phyloP scores from a whole-genome alignment of 345 rosid species.

The Pistacia vera region DNA sequence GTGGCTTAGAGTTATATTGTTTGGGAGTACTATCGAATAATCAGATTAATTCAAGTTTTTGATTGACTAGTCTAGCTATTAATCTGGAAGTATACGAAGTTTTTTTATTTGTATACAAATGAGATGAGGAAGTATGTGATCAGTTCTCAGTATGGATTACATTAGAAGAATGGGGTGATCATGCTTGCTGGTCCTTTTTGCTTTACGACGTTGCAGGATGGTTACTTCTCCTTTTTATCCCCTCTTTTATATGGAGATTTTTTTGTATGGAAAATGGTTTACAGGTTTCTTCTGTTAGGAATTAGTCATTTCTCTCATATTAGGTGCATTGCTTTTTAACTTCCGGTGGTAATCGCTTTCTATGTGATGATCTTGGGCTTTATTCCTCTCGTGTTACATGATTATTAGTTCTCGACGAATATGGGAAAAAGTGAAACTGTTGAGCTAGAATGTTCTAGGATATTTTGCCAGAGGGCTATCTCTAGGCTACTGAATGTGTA shows the following conservation, averaged over 20 bases:
- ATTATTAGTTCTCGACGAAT: slow-evolving; percentile 27
- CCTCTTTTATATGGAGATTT: background rate
- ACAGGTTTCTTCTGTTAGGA: background rate
- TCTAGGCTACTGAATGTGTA: background rate
- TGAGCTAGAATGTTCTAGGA: background rate
- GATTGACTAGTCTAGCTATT: background rate
- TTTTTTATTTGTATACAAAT: background rate
- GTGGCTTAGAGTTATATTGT: too few relatives aligned
- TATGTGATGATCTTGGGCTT: background rate
- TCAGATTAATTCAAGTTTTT: background rate
- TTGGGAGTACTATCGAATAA: background rate
- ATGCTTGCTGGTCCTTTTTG: background rate
- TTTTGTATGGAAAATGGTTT: background rate
- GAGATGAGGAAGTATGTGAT: background rate
- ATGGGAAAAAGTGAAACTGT: slow-evolving; percentile 16
- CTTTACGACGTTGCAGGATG: background rate
- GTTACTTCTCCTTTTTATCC: background rate
- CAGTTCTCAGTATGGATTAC: background rate
- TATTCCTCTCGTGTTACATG: background rate
- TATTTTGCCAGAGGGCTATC: background rate
- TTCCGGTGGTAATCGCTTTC: background rate
- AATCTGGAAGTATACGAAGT: background rate
- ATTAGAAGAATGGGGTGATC: background rate
- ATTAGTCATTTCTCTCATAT: background rate
- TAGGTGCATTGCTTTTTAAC: too few relatives aligned